Evolutionary conservation across 768 basidiomycete species (phyloP).

Genomic region (Lactarius tabidus): DNA sequence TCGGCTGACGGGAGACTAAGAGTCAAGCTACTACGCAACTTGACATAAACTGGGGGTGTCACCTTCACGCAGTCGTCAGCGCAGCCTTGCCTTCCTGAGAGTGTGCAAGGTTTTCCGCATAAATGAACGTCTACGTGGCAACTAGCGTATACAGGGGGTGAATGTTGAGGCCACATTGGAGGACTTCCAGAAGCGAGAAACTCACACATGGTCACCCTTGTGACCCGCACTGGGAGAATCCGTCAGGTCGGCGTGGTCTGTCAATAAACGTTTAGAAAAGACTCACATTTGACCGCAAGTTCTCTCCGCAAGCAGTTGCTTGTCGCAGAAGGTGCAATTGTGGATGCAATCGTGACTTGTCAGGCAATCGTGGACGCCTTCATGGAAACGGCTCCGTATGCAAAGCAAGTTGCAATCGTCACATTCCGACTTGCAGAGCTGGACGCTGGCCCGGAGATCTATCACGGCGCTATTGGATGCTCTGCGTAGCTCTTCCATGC

Average conservation of each 20-base stretch:
- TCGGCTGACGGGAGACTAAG: constrained; percentile 34
- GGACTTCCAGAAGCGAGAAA: background rate
- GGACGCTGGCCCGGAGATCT: constrained; percentile 43
- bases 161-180: background rate
- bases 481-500: constrained; percentile 46
- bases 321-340: constrained; percentile 42
- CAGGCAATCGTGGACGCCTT: constrained; percentile 45
- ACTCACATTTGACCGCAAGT: constrained; percentile 49
- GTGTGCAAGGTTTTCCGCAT: constrained; percentile 49
- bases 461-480: constrained; percentile 42
- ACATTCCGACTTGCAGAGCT: constrained; percentile 51
- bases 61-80: constrained; percentile 51
- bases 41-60: background rate
- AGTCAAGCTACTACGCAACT: background rate
- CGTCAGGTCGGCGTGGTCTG: background rate
- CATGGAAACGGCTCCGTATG: constrained; percentile 44
- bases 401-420: constrained; percentile 47
- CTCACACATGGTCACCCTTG: constrained; percentile 49
- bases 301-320: constrained; percentile 24
- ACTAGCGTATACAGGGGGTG: constrained; percentile 32
- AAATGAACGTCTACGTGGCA: constrained; percentile 49
- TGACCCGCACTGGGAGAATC: constrained; percentile 50
- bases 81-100: constrained; percentile 49
- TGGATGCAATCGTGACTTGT: constrained; percentile 47
- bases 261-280: background rate